phyloP scores from a whole-genome alignment of 805 yeast species.

The Aciculoconidium aculeatum region DNA sequence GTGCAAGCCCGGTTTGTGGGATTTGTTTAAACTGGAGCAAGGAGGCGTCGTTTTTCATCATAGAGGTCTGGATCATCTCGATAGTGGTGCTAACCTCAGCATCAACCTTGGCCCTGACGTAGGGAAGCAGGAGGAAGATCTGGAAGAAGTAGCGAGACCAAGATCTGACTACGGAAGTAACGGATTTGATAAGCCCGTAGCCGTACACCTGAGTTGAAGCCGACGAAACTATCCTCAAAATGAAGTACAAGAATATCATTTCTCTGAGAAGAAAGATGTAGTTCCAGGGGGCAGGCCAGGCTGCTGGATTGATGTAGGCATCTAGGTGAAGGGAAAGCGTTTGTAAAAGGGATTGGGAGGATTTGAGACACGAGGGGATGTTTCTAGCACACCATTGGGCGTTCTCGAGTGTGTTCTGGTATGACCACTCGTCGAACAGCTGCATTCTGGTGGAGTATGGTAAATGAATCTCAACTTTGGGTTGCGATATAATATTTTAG shows the following conservation, averaged over 20 bases:
- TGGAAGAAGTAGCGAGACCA: too few relatives aligned
- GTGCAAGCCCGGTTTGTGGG: conserved; percentile 56
- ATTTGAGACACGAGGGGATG: too few relatives aligned
- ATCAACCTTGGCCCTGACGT: conserved; percentile 51
- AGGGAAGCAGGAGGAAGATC: conserved; percentile 39
- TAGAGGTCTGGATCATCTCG: conserved; percentile 44
- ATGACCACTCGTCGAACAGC: too few relatives aligned
- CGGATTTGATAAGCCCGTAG: conserved; percentile 15
- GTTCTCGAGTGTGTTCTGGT: too few relatives aligned
- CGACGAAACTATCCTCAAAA: conserved; percentile 9
- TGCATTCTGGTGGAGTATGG: too few relatives aligned
- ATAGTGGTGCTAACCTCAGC: conserved; percentile 49
- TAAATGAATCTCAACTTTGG: too few relatives aligned
- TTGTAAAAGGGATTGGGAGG: too few relatives aligned
- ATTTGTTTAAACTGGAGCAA: conserved; percentile 42
- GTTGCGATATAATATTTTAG: too few relatives aligned
- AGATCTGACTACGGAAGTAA: too few relatives aligned
- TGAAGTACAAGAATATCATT: conserved; percentile 12
- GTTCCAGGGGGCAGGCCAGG: conserved; percentile 8
- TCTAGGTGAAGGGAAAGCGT: too few relatives aligned
- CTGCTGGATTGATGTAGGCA: conserved; percentile 5
- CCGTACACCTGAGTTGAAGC: conserved; percentile 12
- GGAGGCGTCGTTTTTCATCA: conserved; percentile 50
- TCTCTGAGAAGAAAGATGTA: conserved; percentile 16
- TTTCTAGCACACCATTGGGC: too few relatives aligned